Evolutionary conservation across 768 basidiomycete genomes (phyloP), one percentile per base, ranked within the genome.

Genomic region (Melanogaster broomeanus): DNA sequence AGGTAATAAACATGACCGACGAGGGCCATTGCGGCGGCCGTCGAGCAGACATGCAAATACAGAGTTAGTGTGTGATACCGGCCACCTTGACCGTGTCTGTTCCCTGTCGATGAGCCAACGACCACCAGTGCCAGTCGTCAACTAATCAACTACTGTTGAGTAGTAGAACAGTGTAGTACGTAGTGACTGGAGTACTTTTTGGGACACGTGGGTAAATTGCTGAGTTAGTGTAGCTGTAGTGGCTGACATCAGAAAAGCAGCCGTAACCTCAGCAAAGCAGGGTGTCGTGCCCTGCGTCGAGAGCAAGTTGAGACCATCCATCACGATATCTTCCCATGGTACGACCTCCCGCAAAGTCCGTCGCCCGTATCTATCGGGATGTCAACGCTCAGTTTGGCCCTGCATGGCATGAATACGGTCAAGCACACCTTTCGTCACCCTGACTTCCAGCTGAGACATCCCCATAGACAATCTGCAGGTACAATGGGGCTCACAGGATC

Each of bases 401-500:
- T 53, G 82, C 90, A 57, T 97, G 94, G 94, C 87, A 93, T 69
- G 94, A 97, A 82, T 97, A 97, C 68, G 94, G 94, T 95, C 59
- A 61, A 77, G 66, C 55, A 27, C 18, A 37, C 50, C 4, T 38
- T 31, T 59, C 11, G 34, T 21, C 40, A n/a, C 28, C 34, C 7
- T 33, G 27, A 7, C 31, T 49, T 35, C 27, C 46, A 48, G 12
- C 62, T 67, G 16, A 65, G 39, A 24, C 57, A 45, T 52, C 56
- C 42, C 58, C 57, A 53, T 65, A 93, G 92, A 98, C 78, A 95
- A 94, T 70, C 80, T 98, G 12, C 91, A 93, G 72, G 90, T 98
- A n/a, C 90, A 94, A 61, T 98, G 94, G 94, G 94, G 94, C 47
- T 82, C 88, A 6, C 94, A 98, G 74, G 94, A 97, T 73, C 92